Percentiles rank a stretch among this genome's conserved stretches.
Evolutionary conservation across 176 grass and related monocot genomes (phyloP).

Genomic region (Aegilops longissima): DNA sequence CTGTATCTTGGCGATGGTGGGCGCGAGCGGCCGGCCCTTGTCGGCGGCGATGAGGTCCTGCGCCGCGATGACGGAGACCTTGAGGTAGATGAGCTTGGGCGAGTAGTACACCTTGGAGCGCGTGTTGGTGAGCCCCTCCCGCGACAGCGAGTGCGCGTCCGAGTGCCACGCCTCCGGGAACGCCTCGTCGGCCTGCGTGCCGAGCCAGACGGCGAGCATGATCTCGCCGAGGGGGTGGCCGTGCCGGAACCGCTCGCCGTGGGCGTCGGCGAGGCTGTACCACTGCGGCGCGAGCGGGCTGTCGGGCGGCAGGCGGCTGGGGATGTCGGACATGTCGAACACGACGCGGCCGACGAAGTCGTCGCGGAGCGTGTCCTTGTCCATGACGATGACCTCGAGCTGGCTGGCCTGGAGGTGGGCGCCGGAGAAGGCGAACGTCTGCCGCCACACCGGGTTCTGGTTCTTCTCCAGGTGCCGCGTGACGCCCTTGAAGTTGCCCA

Average conservation of each 20-base stretch:
- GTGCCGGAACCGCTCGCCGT: conserved; percentile 46
- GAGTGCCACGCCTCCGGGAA: conserved; percentile 86
- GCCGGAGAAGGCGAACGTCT: conserved; percentile 79
- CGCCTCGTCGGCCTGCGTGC: conserved; percentile 82
- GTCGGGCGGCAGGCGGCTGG: conserved; percentile 60
- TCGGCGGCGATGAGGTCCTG: conserved; percentile 57
- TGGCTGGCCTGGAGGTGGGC: conserved; percentile 48
- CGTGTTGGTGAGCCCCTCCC: conserved; percentile 36
- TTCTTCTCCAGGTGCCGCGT: conserved; percentile 69
- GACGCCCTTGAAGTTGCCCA: conserved; percentile 70
- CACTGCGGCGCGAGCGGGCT: conserved; percentile 80
- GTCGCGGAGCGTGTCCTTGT: conserved; percentile 67
- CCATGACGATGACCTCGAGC: conserved; percentile 70
- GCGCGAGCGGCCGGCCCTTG: conserved; percentile 31
- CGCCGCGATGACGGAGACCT: conserved; percentile 44
- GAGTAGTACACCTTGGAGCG: conserved; percentile 76
- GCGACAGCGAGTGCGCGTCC: conserved; percentile 50
- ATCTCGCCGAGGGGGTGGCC: conserved; percentile 44
- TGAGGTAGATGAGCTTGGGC: conserved; percentile 64
- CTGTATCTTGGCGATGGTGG: conserved; percentile 51
- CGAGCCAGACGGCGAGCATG: conserved; percentile 65
- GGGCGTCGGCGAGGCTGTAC: conserved; percentile 54
- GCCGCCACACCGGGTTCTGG: conserved; percentile 68
- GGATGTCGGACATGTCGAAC: conserved; percentile 61
- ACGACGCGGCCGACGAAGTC: conserved; percentile 66